Evolutionary conservation across 768 basidiomycete species (phyloP), one percentile per base, ranked within the genome.

Genomic region (Kwoniella sp.): DNA sequence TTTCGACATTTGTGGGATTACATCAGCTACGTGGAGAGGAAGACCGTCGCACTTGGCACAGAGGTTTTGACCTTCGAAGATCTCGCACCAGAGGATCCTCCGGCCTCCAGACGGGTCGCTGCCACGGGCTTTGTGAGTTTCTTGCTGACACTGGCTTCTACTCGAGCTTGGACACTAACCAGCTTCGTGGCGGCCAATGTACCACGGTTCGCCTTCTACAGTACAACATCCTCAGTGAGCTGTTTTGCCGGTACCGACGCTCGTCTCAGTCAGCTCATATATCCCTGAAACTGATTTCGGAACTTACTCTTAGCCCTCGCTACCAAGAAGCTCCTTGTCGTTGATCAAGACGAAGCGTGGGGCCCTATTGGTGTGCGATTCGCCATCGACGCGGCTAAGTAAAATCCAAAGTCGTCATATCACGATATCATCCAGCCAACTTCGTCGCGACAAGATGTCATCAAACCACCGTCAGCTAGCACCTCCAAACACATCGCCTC

Each of bases 221-320:
- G 76, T 73, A 78, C 53, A 72, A 78, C 41, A 72, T 72, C 48
- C 65, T 78, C 20, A 75, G 75, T 76, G 45, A 63, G 75, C 55
- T 30, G 41, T 34, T 5, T 13, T 5, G 8, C 31, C 22, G 30
- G 37, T 51, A 0, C 11, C 1, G 20, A 22, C 23, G 41, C 53
- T 8, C 2, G 12, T 15, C 50, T 2, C 41, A 51, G 48, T 67
- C 45, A 65, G 28, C 5, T 12, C 13, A 22, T 12, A 47, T 51
- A 30, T 22, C 2, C 30, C 53, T 28, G 13, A n/a, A 20, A 2
- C 29, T 11, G 22, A 5, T 15, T 22, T 54, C n/a, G n/a, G n/a
- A n/a, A n/a, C 11, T 30, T 15, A 15, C 2, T 34, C 22, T 31
- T 48, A 76, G 75, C 74, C 9, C 72, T 78, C 29, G 71, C 71